Percentiles rank a stretch among this genome's conserved stretches.
Conservation (phyloP, 106 monocot genomes). For the Dendrobium officinale region DNA sequence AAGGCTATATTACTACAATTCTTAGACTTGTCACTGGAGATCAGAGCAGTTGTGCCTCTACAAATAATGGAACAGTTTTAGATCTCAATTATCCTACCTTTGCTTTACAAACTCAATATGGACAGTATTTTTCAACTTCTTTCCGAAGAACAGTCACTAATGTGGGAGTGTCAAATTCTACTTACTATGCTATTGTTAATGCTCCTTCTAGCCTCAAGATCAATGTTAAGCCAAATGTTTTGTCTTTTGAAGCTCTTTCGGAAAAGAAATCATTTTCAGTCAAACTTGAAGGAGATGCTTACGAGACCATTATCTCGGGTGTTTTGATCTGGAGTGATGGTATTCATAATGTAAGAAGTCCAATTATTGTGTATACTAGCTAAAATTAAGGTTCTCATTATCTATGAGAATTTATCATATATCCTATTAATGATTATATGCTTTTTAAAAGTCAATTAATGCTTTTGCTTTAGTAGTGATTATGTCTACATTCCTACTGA, state of each 20-base stretch:
- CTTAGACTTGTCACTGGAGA: constrained; percentile 15
- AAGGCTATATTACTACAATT: constrained; percentile 11
- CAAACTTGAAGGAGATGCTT: constrained; percentile 12
- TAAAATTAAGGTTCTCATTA: no score
- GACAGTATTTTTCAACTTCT: neutral
- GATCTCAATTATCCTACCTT: constrained; percentile 23
- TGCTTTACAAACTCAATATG: neutral
- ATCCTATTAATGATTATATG: no score
- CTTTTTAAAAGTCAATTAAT: no score
- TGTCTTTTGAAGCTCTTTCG: constrained; percentile 12
- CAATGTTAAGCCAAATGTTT: constrained; percentile 4
- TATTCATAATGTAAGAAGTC: constrained; percentile 29
- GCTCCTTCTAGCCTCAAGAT: neutral
- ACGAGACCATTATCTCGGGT: constrained; percentile 3
- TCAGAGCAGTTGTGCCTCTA: constrained; percentile 8
- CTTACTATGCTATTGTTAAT: constrained; percentile 8
- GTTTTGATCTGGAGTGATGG: constrained; percentile 34
- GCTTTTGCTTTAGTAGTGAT: no score
- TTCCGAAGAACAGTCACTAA: constrained; percentile 23
- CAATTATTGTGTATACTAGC: constrained; percentile 26
- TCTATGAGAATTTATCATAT: no score
- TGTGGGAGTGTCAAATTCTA: constrained; percentile 9
- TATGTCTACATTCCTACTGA: no score
- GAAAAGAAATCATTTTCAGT: constrained; percentile 22
- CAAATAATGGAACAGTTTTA: constrained; percentile 8